phyloP scores from a whole-genome alignment of 352 stramenopile genomes.

The Pythium rishiriense region DNA sequence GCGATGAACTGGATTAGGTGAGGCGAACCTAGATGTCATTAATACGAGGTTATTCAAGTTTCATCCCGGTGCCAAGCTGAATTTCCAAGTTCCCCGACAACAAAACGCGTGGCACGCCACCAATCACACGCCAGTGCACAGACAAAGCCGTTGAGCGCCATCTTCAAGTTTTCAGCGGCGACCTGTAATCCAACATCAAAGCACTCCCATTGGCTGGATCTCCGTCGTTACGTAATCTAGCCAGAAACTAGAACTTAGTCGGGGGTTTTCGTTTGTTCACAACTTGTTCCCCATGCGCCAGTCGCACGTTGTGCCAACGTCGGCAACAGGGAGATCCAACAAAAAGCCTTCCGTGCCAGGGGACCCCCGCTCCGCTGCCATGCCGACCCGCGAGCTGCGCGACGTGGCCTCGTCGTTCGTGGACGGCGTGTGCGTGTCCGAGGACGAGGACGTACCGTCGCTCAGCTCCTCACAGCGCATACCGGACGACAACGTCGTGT shows the following conservation, averaged over 20 bases:
- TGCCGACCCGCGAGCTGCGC: slow-evolving; percentile 5
- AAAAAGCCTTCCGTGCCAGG: too few species aligned
- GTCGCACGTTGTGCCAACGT: background rate
- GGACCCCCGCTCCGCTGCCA: too few species aligned
- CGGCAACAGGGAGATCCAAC: background rate
- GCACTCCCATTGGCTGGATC: background rate
- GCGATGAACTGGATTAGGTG: background rate
- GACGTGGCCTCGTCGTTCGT: slow-evolving; percentile 29
- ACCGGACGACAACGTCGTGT: slow-evolving; percentile 61
- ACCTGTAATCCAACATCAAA: background rate
- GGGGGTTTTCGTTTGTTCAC: background rate
- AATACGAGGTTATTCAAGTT: background rate
- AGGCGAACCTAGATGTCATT: slow-evolving; percentile 12
- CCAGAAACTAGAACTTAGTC: slow-evolving; percentile 7
- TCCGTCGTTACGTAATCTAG: background rate
- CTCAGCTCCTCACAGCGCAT: slow-evolving; percentile 62
- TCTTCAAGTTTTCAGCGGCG: background rate
- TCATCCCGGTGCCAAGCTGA: too few species aligned
- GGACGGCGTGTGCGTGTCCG: slow-evolving; percentile 58
- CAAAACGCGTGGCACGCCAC: background rate
- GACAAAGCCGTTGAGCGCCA: background rate
- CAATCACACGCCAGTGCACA: background rate
- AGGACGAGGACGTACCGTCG: slow-evolving; percentile 67
- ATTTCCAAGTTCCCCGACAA: too few species aligned
- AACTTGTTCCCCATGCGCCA: background rate